Conservation (phyloP, 176 grass and related monocot species). For the Aegilops sharonensis region DNA sequence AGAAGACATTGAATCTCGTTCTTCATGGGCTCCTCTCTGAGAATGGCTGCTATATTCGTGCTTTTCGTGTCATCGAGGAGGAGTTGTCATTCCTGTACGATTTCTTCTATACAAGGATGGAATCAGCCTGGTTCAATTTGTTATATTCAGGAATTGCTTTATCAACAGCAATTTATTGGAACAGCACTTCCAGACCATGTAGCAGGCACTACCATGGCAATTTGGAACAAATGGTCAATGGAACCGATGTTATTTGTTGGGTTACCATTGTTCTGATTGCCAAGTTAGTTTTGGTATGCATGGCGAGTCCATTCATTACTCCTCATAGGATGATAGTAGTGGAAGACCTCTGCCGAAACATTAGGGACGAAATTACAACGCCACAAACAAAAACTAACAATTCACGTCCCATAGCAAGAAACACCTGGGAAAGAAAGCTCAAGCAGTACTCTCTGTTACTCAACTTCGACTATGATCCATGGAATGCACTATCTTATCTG, state of each 20-base stretch:
- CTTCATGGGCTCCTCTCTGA: slow-evolving; percentile 8
- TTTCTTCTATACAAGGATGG: slow-evolving; percentile 29
- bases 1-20: background rate
- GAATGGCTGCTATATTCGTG: background rate
- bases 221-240: slow-evolving; percentile 1
- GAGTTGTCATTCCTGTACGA: slow-evolving; percentile 29
- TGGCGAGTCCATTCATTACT: no score
- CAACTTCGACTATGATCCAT: background rate
- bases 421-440: background rate
- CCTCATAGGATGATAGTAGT: no score
- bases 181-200: background rate
- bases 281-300: background rate
- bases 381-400: no score
- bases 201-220: slow-evolving; percentile 16
- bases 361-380: no score
- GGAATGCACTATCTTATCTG: background rate
- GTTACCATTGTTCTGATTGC: slow-evolving; percentile 2
- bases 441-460: slow-evolving; percentile 12
- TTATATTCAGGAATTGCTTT: rapidly evolving
- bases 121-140: rapidly evolving
- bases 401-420: no score
- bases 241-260: background rate
- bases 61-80: slow-evolving; percentile 12
- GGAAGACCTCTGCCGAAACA: no score
- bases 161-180: background rate